Conservation (phyloP, 441 rosid genomes). For the Manihot esculenta region DNA sequence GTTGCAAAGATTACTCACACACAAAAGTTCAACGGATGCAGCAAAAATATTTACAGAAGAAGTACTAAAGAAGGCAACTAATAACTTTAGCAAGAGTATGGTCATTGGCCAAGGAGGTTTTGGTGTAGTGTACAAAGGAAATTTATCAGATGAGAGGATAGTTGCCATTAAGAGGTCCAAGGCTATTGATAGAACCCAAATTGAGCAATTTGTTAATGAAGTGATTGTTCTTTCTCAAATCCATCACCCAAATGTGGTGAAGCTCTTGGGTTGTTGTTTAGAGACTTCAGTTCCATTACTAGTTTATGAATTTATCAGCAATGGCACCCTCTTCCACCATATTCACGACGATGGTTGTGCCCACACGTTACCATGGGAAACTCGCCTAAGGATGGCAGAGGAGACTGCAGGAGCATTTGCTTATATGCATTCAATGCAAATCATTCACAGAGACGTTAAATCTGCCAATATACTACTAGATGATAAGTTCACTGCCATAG, state of each 20-base stretch:
- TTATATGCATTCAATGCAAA: slow-evolving; percentile 41
- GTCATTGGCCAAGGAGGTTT: slow-evolving; percentile 36
- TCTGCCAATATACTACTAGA: slow-evolving; percentile 41
- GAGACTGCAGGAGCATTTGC: slow-evolving; percentile 40
- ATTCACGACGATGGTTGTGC: slow-evolving; percentile 9
- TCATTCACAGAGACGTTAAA: slow-evolving; percentile 42
- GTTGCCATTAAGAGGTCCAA: slow-evolving; percentile 44
- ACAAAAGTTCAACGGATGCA: neutral
- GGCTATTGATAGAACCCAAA: slow-evolving; percentile 26
- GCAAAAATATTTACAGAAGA: slow-evolving; percentile 26
- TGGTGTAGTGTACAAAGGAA: slow-evolving; percentile 44
- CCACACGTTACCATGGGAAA: slow-evolving; percentile 27
- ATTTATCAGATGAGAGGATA: slow-evolving; percentile 7
- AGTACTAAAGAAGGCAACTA: slow-evolving; percentile 33
- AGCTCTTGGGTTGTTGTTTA: slow-evolving; percentile 46
- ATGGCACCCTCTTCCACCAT: slow-evolving; percentile 41
- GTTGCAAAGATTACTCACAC: slow-evolving; percentile 26
- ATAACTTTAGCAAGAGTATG: slow-evolving; percentile 27
- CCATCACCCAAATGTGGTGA: slow-evolving; percentile 40
- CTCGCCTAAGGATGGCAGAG: slow-evolving; percentile 32
- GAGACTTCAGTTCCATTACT: slow-evolving; percentile 39
- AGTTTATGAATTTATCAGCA: slow-evolving; percentile 39
- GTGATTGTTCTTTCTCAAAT: slow-evolving; percentile 39
- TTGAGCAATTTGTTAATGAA: slow-evolving; percentile 40
- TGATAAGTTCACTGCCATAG: slow-evolving; percentile 36